These are phyloP conservation scores for Conticribra weissflogii DNA, from an alignment of 108 stramenopile genomes.

Conservation along the genomic window DNA sequence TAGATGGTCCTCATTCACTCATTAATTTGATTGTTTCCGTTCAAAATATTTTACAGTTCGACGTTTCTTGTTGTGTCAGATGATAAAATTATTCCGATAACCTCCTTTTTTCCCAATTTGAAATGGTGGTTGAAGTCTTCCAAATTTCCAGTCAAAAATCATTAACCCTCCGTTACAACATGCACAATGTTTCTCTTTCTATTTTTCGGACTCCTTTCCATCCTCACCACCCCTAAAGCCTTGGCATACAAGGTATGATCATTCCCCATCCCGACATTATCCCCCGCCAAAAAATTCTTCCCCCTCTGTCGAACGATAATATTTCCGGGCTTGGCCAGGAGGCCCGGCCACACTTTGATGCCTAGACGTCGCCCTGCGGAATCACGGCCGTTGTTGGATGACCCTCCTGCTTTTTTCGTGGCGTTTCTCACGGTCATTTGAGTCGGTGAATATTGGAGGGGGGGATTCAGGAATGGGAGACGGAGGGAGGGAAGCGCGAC, in stretches of 20 bases:
- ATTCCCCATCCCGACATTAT: slow-evolving; percentile 91
- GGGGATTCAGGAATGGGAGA: background rate
- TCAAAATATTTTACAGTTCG: no score
- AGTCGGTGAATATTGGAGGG: slow-evolving; percentile 3
- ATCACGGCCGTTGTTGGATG: slow-evolving; percentile 93
- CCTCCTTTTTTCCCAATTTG: no score
- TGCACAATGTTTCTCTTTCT: slow-evolving; percentile 80
- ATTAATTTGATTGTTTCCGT: no score
- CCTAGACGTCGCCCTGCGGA: slow-evolving; percentile 94
- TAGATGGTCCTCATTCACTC: no score
- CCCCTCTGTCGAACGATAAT: slow-evolving; percentile 98
- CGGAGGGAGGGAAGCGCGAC: background rate
- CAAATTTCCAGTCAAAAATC: no score
- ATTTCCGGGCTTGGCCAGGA: slow-evolving; percentile 79
- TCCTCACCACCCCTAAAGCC: slow-evolving; percentile 74
- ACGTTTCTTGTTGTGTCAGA: no score
- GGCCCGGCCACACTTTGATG: slow-evolving; percentile 89
- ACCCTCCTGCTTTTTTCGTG: slow-evolving; percentile 97
- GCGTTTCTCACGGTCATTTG: slow-evolving; percentile 59
- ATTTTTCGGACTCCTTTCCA: slow-evolving; percentile 69
- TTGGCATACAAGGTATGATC: slow-evolving; percentile 96
- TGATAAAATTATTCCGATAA: no score
- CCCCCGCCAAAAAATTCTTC: slow-evolving; percentile 85
- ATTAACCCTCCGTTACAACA: slow-evolving; percentile 44
- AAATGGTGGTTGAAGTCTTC: no score